Base-by-base conservation (phyloP, 2,329 filamentous ascomycete genomes). In the Domatiomyces catenatus region DNA sequence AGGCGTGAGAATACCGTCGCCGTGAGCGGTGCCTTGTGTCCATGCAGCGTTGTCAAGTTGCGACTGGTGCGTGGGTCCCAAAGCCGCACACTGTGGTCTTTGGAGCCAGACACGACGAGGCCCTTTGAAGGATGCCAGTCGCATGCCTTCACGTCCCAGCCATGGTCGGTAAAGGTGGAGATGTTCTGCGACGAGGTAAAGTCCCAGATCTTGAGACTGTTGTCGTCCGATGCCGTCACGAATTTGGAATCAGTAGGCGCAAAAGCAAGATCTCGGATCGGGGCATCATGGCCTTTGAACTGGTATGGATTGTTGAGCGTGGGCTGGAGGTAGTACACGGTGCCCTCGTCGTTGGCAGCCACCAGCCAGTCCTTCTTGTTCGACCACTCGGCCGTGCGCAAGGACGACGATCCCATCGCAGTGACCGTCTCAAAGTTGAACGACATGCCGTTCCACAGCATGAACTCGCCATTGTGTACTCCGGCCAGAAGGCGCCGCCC, bases 361-460 rank as follows among this genome's bases (percentile, higher is more conserved):
- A 98, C 79, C 10, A 98, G 75, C 90, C 92, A 98, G 69, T 98
- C 92, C 63, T 94, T 86, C 60, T 85, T 93, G 67, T 96, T 86
- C 2, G 92, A 94, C 72, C 94, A 98, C 57, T 81, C 80, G 45
- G 89, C 74, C 8, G 84, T 82, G 59, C 87, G 79, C 57, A 94
- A 88, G 39, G 86, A 85, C 50, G 82, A 81, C 67, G 53, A 58
- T 18, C 59, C 59, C 49, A 64, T 67, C 17, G 70, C 63, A 85
- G 95, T 95, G 24, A 98, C 95, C 2, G 92, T 96, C 70, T 98
- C 92, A 61, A 98, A 98, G 67, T 98, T 96, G 76, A 98, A 98
- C 20, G 88, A 90, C 44, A 90, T 96, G 56, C 92, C 92, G 65
- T 98, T 98, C 92, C 92, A 98, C 2, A 98, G 70, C 42, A 93